A percentile compares a stretch with the other conserved stretches of the same genome.
Evolutionary conservation across 805 yeast species (phyloP).

Genomic region (Cyberlindnera samutprakarnensis): DNA sequence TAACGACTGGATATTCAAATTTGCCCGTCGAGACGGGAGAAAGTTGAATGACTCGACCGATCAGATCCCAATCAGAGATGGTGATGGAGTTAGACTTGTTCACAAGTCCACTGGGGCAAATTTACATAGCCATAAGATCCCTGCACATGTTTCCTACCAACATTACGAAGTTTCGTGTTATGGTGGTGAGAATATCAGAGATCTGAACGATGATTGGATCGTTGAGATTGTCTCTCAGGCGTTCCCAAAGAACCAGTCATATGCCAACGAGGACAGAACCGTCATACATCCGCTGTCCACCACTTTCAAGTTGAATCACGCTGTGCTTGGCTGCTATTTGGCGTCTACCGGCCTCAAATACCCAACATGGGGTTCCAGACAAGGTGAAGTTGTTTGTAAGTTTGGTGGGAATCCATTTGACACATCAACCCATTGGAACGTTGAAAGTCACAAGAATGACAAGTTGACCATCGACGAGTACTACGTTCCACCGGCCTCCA

Average conservation of each 20-base stretch:
- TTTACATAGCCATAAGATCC: constrained; percentile 74
- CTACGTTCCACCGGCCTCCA: constrained; percentile 55
- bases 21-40: constrained; percentile 36
- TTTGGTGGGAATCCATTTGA: constrained; percentile 49
- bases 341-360: constrained; percentile 63
- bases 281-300: constrained; percentile 72
- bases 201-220: constrained; percentile 83
- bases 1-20: constrained; percentile 72
- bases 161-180: constrained; percentile 85
- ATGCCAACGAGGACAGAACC: constrained; percentile 38
- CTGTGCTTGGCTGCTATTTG: constrained; percentile 61
- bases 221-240: constrained; percentile 69
- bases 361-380: constrained; percentile 83
- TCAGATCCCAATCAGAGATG: constrained; percentile 38
- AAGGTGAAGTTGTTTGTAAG: constrained; percentile 73
- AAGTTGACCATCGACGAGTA: constrained; percentile 46
- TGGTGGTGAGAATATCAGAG: constrained; percentile 67
- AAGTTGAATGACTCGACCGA: constrained; percentile 3
- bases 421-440: constrained; percentile 84
- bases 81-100: constrained; percentile 59
- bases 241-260: constrained; percentile 26
- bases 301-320: constrained; percentile 59
- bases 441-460: constrained; percentile 61
- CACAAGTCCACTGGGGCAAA: constrained; percentile 69
- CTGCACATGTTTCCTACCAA: constrained; percentile 62